Evolutionary conservation across 2,329 filamentous ascomycete species (phyloP).

Genomic region (Rhytidhysteron rufulum): DNA sequence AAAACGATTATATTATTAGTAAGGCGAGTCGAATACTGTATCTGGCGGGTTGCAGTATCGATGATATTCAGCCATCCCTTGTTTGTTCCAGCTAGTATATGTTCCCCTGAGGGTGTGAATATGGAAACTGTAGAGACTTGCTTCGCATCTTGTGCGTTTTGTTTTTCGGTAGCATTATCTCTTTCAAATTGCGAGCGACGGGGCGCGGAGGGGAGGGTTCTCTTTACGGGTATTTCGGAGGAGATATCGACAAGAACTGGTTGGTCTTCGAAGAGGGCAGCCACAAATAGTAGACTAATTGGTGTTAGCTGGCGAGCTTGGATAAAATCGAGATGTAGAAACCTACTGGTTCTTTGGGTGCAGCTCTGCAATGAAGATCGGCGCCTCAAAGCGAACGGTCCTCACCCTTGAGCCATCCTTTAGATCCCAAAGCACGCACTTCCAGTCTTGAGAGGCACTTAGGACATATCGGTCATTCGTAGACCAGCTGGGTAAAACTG

Average conservation of each 20-base stretch:
- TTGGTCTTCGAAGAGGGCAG: constrained; percentile 89
- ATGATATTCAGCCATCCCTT: constrained; percentile 98
- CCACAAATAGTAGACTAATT: constrained; percentile 73
- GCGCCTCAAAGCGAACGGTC: constrained; percentile 85
- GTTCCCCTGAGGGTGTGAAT: constrained; percentile 79
- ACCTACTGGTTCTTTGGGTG: constrained; percentile 84
- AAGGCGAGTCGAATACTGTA: constrained; percentile 85
- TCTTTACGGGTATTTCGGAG: constrained; percentile 66
- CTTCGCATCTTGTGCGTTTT: constrained; percentile 86
- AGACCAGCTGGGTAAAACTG: constrained; percentile 65
- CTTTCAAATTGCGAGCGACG: constrained; percentile 67
- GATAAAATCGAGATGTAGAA: not conserved
- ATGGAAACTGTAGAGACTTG: constrained; percentile 91
- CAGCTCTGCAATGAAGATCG: constrained; percentile 92
- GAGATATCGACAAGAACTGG: constrained; percentile 82
- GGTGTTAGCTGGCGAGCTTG: constrained; percentile 6
- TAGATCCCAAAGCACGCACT: constrained; percentile 92
- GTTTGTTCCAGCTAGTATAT: constrained; percentile 88
- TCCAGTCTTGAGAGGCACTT: constrained; percentile 93
- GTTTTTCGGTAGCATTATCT: constrained; percentile 76
- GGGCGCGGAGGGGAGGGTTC: constrained; percentile 75
- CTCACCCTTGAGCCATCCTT: constrained; percentile 68
- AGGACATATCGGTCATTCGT: constrained; percentile 85
- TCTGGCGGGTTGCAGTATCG: constrained; percentile 72
- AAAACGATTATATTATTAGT: constrained; percentile 86